Percentiles rank a stretch among this genome's conserved stretches.
phyloP scores from a whole-genome alignment of 2,329 filamentous ascomycete genomes.

The Didymella segeticola region DNA sequence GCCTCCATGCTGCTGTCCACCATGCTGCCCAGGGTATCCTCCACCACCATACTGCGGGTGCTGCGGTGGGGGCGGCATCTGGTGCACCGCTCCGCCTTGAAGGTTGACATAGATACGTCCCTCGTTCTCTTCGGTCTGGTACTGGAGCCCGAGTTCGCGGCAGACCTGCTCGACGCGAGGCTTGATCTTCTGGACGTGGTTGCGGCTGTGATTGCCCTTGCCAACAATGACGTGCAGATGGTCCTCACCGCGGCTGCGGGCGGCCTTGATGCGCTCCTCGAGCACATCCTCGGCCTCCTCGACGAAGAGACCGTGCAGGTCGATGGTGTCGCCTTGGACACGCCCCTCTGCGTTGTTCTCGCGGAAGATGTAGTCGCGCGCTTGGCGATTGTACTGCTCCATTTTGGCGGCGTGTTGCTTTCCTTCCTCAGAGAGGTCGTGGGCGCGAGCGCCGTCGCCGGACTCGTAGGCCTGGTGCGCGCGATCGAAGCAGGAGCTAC shows the following conservation, averaged over 20 bases:
- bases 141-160: constrained; percentile 80
- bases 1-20: constrained; percentile 49
- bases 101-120: constrained; percentile 90
- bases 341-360: constrained; percentile 85
- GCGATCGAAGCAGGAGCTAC: constrained; percentile 74
- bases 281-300: constrained; percentile 94
- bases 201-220: constrained; percentile 85
- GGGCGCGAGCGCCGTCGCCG: constrained; percentile 84
- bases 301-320: constrained; percentile 92
- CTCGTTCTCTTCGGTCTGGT: constrained; percentile 84
- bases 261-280: constrained; percentile 82
- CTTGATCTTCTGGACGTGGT: constrained; percentile 91
- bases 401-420: constrained; percentile 84
- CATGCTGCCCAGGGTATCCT: constrained; percentile 40
- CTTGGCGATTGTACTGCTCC: constrained; percentile 89
- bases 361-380: constrained; percentile 92
- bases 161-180: constrained; percentile 92
- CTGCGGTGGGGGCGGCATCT: constrained; percentile 49
- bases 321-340: constrained; percentile 82
- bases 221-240: constrained; percentile 96
- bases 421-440: constrained; percentile 82
- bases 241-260: constrained; percentile 73
- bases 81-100: constrained; percentile 67
- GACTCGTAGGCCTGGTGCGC: constrained; percentile 77
- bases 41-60: constrained; percentile 46